Conservation (phyloP, 2,329 filamentous ascomycete genomes). For the Aspergillus sp. region DNA sequence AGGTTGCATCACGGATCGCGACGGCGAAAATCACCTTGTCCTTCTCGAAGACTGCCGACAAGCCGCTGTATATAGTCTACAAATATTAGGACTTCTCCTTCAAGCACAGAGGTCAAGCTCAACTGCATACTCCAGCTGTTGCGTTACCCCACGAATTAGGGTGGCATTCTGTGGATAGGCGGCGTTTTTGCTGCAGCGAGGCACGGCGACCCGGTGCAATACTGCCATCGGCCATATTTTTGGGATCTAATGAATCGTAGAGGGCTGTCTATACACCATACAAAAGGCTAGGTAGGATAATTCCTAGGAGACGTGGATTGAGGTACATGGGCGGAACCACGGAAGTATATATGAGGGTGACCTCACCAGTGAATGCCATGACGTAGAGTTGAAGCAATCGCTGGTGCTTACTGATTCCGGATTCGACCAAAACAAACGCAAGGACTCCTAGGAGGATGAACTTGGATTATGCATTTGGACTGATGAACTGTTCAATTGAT, state of each 20-base stretch:
- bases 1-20: constrained; percentile 71
- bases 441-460: background rate
- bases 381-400: constrained; percentile 1
- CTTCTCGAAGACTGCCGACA: constrained; percentile 35
- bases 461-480: background rate
- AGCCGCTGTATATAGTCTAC: constrained; percentile 44
- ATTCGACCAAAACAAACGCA: background rate
- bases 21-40: constrained; percentile 61
- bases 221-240: constrained; percentile 1
- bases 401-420: background rate
- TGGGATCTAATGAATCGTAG: background rate
- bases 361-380: background rate
- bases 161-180: constrained; percentile 30
- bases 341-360: constrained; percentile 3
- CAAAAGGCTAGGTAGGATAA: background rate
- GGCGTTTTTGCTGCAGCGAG: constrained; percentile 35
- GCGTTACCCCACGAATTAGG: constrained; percentile 38
- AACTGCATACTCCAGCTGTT: constrained; percentile 36
- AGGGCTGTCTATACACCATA: background rate
- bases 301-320: background rate
- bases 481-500: background rate
- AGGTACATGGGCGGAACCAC: background rate
- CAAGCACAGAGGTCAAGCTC: background rate
- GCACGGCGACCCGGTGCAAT: constrained; percentile 27
- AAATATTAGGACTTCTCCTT: background rate